These are phyloP conservation scores for Pyrenophora seminiperda DNA, from an alignment of 2,329 filamentous ascomycete genomes.

Conservation along the genomic window DNA sequence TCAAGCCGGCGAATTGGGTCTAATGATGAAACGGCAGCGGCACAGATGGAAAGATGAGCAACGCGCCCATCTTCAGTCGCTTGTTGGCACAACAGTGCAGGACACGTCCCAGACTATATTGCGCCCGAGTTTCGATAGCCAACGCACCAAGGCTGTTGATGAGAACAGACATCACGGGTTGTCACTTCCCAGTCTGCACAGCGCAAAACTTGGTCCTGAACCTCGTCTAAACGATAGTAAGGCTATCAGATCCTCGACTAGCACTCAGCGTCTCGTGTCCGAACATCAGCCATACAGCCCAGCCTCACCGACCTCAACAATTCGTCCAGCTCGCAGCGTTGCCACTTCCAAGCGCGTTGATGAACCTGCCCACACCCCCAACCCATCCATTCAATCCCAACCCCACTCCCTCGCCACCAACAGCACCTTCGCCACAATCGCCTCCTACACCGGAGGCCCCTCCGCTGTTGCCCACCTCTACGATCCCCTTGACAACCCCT, in stretches of 20 bases:
- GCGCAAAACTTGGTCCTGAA: constrained; percentile 13
- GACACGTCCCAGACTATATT: not conserved
- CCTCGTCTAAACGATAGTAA: constrained; percentile 15
- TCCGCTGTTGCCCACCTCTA: not conserved
- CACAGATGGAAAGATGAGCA: constrained; percentile 13
- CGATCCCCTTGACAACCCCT: constrained; percentile 13
- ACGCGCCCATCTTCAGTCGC: not conserved
- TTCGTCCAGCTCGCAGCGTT: no score
- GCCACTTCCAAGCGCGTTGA: no score
- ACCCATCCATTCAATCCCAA: not conserved
- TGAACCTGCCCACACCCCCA: not conserved
- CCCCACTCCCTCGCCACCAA: not conserved
- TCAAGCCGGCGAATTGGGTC: constrained; percentile 30
- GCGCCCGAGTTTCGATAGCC: not conserved
- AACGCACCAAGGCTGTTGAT: not conserved
- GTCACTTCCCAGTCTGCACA: not conserved
- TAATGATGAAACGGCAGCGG: constrained; percentile 23
- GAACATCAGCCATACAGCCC: not conserved
- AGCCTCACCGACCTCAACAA: no score
- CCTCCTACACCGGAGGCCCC: constrained; percentile 12
- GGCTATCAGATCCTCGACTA: not conserved
- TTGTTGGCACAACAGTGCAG: not conserved
- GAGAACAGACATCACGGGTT: not conserved
- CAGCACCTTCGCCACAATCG: constrained; percentile 11
- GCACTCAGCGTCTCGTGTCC: not conserved